These are phyloP conservation scores for Rosellinia necatrix DNA, from an alignment of 2,329 filamentous ascomycete genomes.

Conservation along the genomic window DNA sequence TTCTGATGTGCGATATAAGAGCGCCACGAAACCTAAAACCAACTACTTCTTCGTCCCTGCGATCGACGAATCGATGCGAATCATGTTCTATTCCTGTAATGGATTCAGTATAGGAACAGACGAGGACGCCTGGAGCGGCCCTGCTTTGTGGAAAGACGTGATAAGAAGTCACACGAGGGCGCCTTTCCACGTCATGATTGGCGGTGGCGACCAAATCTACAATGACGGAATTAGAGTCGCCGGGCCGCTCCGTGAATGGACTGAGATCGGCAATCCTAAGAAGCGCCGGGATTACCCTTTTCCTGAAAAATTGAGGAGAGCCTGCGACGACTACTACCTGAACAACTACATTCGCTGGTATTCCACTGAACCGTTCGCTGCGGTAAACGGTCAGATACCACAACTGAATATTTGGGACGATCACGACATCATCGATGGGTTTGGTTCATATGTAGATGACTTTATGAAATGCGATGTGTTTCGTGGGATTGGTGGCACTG, in stretches of 20 bases:
- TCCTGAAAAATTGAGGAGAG: constrained; percentile 75
- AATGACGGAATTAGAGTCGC: constrained; percentile 89
- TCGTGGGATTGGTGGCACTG: constrained; percentile 85
- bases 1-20: constrained; percentile 65
- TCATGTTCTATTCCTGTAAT: constrained; percentile 99
- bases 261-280: constrained; percentile 78
- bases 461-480: constrained; percentile 96
- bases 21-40: constrained; percentile 57
- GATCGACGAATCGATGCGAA: constrained; percentile 84
- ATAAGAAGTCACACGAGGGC: constrained; percentile 75
- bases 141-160: constrained; percentile 95
- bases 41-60: constrained; percentile 88
- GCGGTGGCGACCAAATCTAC: constrained; percentile 95
- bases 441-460: constrained; percentile 88
- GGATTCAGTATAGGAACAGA: constrained; percentile 82
- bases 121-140: constrained; percentile 82
- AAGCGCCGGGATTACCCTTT: constrained; percentile 82
- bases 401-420: constrained; percentile 99
- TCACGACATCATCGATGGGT: constrained; percentile 91
- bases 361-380: constrained; percentile 78
- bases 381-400: constrained; percentile 87
- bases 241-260: constrained; percentile 83
- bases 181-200: constrained; percentile 95
- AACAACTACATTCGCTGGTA: constrained; percentile 89
- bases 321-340: constrained; percentile 89